These are phyloP conservation scores for Kodamaea laetipori DNA, from an alignment of 805 yeast species.

Conservation along the genomic window DNA sequence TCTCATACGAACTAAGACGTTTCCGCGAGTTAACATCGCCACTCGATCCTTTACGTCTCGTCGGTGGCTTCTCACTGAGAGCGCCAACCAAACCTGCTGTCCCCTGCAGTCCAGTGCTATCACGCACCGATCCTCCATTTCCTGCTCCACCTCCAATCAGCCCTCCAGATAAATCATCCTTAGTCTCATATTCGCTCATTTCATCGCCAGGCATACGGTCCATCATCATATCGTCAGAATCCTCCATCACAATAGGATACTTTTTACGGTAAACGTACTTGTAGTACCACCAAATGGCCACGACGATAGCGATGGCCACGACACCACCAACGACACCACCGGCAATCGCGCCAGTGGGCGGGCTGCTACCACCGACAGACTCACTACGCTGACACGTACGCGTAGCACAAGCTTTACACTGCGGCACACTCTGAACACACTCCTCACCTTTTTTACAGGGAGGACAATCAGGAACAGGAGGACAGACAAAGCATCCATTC, in stretches of 20 bases:
- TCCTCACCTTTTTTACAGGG: constrained; percentile 51
- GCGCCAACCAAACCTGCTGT: constrained; percentile 7
- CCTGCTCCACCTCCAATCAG: constrained; percentile 9
- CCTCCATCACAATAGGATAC: constrained; percentile 30
- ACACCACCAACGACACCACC: constrained; percentile 75
- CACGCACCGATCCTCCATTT: constrained; percentile 7
- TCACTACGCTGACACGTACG: constrained; percentile 45
- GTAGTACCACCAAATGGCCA: constrained; percentile 35
- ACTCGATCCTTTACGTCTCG: constrained; percentile 6
- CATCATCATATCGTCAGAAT: constrained; percentile 24
- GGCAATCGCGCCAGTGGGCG: constrained; percentile 55
- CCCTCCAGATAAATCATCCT: constrained; percentile 11
- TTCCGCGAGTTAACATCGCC: constrained; percentile 11
- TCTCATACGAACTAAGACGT: constrained; percentile 44
- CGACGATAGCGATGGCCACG: constrained; percentile 43
- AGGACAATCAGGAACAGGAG: constrained; percentile 52
- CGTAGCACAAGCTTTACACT: constrained; percentile 50
- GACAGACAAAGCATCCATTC: constrained; percentile 47
- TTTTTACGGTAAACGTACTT: constrained; percentile 35
- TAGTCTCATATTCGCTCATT: constrained; percentile 12
- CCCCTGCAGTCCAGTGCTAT: constrained; percentile 5
- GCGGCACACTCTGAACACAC: constrained; percentile 51
- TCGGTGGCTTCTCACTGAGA: constrained; percentile 9
- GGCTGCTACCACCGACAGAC: constrained; percentile 9
- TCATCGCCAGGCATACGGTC: constrained; percentile 12